Evolutionary conservation across 352 stramenopile species (phyloP), one percentile per base, ranked within the genome.

Genomic region (Peronospora belbahrii): DNA sequence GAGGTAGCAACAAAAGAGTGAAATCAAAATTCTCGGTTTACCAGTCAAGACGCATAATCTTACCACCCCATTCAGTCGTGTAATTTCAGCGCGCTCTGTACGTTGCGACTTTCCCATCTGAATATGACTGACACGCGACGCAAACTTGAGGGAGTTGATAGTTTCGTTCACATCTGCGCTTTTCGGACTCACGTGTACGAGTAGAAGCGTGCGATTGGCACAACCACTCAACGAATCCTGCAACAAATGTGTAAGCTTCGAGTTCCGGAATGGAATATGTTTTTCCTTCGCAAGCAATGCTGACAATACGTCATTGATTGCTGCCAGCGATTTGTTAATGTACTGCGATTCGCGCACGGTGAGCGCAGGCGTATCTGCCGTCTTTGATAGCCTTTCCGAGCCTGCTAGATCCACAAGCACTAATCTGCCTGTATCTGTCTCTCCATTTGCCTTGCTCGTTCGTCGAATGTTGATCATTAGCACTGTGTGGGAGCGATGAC

Each of bases 171-270:
- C 70, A 28, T 90, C 71, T 0, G 30, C 31, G 20, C 54, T 63
- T 19, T 25, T 61, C 0, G 78, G 65, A 20, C 67, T 83, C 28
- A 90, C 71, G 28, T 90, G 79, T 2, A 88, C 66, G 2, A 90
- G 42, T 42, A 90, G 46, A 17, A 90, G 46, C 28, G 67, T 70
- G 17, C 67, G 65, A 37, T 59, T 78, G 1, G 56, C 31, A 10
- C 52, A 63, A 6, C 70, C 68, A 37, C 51, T 49, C 8, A 90
- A 46, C 20, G 75, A 85, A 32, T 90, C 77, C 42, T 91, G 82
- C 20, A 94, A 58, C 48, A 94, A 47, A 48, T 90, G 76, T 14
- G 83, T 94, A 17, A 94, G 69, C 58, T 94, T 94, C 8, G 77
- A 85, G 42, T 94, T 91, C 9, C 83, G 66, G 43, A 83, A 94